Evolutionary conservation across 2,329 filamentous ascomycete genomes (phyloP), one percentile per base, ranked within the genome.

Genomic region (Didymella pinodella): DNA sequence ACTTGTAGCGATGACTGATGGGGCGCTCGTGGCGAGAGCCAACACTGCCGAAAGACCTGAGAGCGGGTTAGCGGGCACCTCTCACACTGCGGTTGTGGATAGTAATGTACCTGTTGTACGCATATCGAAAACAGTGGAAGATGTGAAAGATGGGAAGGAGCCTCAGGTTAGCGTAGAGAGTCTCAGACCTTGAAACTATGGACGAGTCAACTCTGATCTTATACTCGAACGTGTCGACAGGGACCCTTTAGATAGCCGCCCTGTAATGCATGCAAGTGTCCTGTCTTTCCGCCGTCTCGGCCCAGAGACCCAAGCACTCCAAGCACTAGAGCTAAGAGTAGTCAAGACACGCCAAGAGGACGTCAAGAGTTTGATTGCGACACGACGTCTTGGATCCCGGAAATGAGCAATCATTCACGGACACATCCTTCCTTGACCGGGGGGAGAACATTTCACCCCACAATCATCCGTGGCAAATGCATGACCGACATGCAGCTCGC

Each of bases 321-420:
- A 67, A 66, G 65, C 65, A 66, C 60, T 62, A 60, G 46, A 34
- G 64, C 65, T 57, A 66, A 68, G 65, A 54, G 43, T 49, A 61
- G 57, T 55, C 60, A 59, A 66, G 62, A 46, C 50, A 56, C 34
- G 32, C 29, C 47, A 61, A 59, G 57, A n/a, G 38, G 28, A 45
- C 16, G 16, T 41, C 55, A 49, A 48, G 31, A 48, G 32, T 51
- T 57, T 58, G 26, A 61, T 63, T 55, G 44, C 51, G 57, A 59
- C 18, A 20, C 26, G 31, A 49, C 47, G 41, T 26, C 34, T 32
- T 32, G 32, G 20, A 14, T 22, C 29, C 31, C 45, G 49, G 45
- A 53, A 28, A 48, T 48, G 43, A 26, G 49, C 34, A 53, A 53
- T 58, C 31, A 40, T 45, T 11, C 32, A 25, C 43, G 18, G 7